Evolutionary conservation across 257 asterid genomes (phyloP), one percentile per base, ranked within the genome.

Genomic region (Paulownia fortunei): DNA sequence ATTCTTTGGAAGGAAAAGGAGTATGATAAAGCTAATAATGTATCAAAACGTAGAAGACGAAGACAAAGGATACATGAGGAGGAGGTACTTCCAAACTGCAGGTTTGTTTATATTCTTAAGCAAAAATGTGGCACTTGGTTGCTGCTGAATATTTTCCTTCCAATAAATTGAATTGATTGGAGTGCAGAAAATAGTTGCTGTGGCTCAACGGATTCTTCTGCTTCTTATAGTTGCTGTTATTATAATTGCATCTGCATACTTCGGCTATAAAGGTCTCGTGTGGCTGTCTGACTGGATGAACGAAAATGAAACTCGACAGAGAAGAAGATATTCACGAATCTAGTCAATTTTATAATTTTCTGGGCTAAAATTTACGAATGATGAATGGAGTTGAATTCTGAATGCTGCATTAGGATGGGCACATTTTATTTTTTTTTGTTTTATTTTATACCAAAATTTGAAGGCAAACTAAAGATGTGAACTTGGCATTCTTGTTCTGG

Each of bases 261-360:
- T 66, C 1, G 93, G 97, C 10, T 91, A 86, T 72, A 88, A 87
- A 73, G 87, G 92, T 72, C 89, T 94, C 30, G 1, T 90, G 65
- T 77, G 91, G 97, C 88, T 94, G 49, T 88, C 95, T 4, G 99
- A 94, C 80, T 84, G 93, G 90, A 92, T 94, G 99, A 91, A 94
- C 72, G 87, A 89, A 82, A 71, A 73, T 23, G 98, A 94, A 82
- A 34, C 73, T 52, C 89, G 79, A 42, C 92, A 86, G 18, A 86
- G 83, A 69, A 83, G 84, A 84, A 86, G 90, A 69, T 68, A 81
- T 61, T 24, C 85, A 3, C 71, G 88, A 42, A 37, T 66, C n/a
- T 86, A 87, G 84, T 68, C 46, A 0, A 42, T 41, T 64, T 21
- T 37, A 32, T 19, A 27, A 54, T 18, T 24, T 18, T 34, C 27